Base-by-base conservation (phyloP, 352 stramenopile genomes). In the Lagenidium sp. region DNA sequence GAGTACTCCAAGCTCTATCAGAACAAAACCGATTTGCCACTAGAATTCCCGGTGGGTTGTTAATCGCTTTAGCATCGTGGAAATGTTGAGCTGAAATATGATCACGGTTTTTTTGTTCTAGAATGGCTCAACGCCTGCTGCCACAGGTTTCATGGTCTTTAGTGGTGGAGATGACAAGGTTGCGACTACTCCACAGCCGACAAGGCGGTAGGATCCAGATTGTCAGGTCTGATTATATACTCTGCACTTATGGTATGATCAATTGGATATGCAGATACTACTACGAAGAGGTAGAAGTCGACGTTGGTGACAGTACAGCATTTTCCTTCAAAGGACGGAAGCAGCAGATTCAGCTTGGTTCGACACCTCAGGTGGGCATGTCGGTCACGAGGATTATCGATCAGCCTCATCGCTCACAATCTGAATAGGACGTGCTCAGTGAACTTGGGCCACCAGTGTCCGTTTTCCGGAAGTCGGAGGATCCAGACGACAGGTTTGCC, bases 61-160 rank as follows among this genome's bases (percentile, higher is more conserved):
- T 6, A 29, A n/a, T n/a, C n/a, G n/a, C n/a, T n/a, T n/a, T n/a
- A n/a, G n/a, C n/a, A n/a, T n/a, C n/a, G n/a, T n/a, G n/a, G n/a
- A n/a, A n/a, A n/a, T n/a, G n/a, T n/a, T n/a, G n/a, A n/a, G n/a
- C n/a, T n/a, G n/a, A n/a, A n/a, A n/a, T n/a, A n/a, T n/a, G n/a
- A n/a, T n/a, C n/a, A n/a, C n/a, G n/a, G 16, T 12, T 31, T 25
- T 18, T 35, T 32, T 32, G 15, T 21, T 36, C 39, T 22, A 92
- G 80, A 92, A 90, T 31, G 80, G 80, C 6, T 57, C 60, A 16
- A 92, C 80, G 31, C 77, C 80, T 24, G 75, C 77, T 7, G 80
- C 75, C 4, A 88, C 65, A 6, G 68, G 68, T 0, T 67, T 92
- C 19, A 72, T 72, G 45, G 71, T 92, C 7, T 92, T 84, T 31